Conservation (phyloP, 164 flowering plant genomes). For the Vitis vinifera region ASM3070453v1 NC_081822.1:7069001-7069500, state of each 20-base stretch:
- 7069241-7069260: conserved; percentile 58
- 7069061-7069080: conserved; percentile 36
- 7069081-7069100: conserved; percentile 40
- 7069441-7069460: background rate
- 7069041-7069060: background rate
- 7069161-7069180: conserved; percentile 90
- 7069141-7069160: conserved; percentile 91
- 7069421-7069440: background rate
- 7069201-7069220: conserved; percentile 71
- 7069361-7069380: too few relatives aligned
- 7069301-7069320: conserved; percentile 28
- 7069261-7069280: conserved; percentile 43
- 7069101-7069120: conserved; percentile 49
- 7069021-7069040: conserved; percentile 3
- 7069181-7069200: conserved; percentile 77
- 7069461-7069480: background rate
- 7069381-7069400: too few relatives aligned
- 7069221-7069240: conserved; percentile 70
- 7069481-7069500: background rate
- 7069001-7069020: background rate
- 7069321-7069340: background rate
- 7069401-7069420: too few relatives aligned
- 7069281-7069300: conserved; percentile 59
- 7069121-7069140: conserved; percentile 76
- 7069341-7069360: background rate